Evolutionary conservation across 305 asterid genomes (phyloP), one percentile per base, ranked within the genome.

Genomic region (Rubia balearica): DNA sequence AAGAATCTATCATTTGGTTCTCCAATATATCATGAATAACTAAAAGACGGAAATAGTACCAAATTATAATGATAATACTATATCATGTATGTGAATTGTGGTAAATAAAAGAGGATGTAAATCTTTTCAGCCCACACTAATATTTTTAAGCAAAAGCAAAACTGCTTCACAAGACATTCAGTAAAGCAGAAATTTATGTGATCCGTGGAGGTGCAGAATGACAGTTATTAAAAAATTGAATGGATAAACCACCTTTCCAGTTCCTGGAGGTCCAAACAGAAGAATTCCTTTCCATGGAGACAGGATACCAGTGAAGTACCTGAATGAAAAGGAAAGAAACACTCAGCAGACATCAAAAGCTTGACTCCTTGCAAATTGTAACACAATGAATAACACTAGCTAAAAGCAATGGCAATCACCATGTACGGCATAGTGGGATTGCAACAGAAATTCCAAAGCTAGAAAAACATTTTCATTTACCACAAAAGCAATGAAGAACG

Each of bases 221-320:
- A 67, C 13, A 49, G 36, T 14, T 24, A 19, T 11, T 36, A n/a
- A 62, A 16, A 14, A 60, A 76, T 40, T 68, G 19, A 48, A 48
- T 48, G 4, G 59, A 19, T 41, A 74, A 71, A 66, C 17, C 68
- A 92, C 97, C 98, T 93, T 93, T 80, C 98, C 97, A n/a, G 97
- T 93, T 87, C 98, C 98, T 71, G 97, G 96, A 69, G 97, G 97
- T 1, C 98, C 96, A 83, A 93, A 93, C 71, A 93, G 97, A 79
- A 93, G 97, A 82, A 93, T 90, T 68, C 98, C 98, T 81, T 93
- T 93, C 98, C 98, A 90, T 64, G 98, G 98, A n/a, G 97, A 80
- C 59, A 93, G 85, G 79, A 93, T 96, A 67, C 98, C 98, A 51
- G 92, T 93, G 76, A 93, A 93, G 86, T 93, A 93, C 85, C 98